phyloP scores from a whole-genome alignment of 345 rosid species.

The Pistacia atlantica region DNA sequence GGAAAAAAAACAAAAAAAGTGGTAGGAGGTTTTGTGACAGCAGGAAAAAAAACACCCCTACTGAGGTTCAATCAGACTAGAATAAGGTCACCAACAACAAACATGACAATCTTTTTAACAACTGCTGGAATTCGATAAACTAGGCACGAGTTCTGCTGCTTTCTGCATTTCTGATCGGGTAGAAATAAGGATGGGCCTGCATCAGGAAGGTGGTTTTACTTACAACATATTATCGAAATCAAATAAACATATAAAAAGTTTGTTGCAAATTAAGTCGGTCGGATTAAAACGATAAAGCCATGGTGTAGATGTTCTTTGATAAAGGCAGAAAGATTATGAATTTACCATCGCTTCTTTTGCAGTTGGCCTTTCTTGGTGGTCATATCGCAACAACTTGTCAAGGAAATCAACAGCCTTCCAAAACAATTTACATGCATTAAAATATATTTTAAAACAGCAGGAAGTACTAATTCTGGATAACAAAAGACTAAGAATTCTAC shows the following conservation, averaged over 20 bases:
- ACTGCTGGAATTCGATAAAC: slow-evolving; percentile 23
- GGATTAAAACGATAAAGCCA: neutral
- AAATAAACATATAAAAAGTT: neutral
- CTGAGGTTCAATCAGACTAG: slow-evolving; percentile 21
- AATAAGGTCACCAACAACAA: slow-evolving; percentile 14
- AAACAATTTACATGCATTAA: neutral
- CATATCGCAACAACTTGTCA: slow-evolving; percentile 93
- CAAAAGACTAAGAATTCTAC: slow-evolving; percentile 38
- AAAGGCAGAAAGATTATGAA: neutral
- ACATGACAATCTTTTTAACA: slow-evolving; percentile 4
- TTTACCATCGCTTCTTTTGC: slow-evolving; percentile 97
- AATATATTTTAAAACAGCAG: neutral
- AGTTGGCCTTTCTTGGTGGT: slow-evolving; percentile 97
- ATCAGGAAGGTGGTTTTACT: slow-evolving; percentile 10
- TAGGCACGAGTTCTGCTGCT: slow-evolving; percentile 69
- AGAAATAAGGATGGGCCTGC: slow-evolving; percentile 94
- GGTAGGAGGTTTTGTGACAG: neutral
- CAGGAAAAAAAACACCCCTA: neutral
- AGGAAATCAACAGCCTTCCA: slow-evolving; percentile 90
- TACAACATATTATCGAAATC: neutral
- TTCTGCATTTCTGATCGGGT: slow-evolving; percentile 85
- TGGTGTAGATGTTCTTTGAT: neutral
- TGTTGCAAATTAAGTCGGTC: no score
- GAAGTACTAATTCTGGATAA: neutral
- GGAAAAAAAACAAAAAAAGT: neutral